These are phyloP conservation scores for Tylopilus felleus DNA, from an alignment of 768 basidiomycete species.

Conservation along the genomic window DNA sequence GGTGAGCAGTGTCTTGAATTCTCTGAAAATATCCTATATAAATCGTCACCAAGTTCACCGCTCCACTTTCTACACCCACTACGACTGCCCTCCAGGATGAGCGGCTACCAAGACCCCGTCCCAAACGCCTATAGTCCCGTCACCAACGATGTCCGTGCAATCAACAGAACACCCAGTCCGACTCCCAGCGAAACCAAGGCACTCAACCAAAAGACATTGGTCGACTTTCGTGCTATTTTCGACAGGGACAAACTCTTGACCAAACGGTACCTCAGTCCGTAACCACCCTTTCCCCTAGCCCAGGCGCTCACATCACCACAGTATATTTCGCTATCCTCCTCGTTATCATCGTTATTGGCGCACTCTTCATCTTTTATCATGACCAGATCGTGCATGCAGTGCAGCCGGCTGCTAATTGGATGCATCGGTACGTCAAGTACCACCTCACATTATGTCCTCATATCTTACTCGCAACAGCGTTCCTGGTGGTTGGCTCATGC, in stretches of 20 bases:
- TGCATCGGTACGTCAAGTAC: constrained; percentile 37
- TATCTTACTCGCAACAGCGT: constrained; percentile 35
- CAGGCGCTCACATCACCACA: constrained; percentile 5
- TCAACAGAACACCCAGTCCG: constrained; percentile 54
- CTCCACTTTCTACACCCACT: no score
- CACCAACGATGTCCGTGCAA: constrained; percentile 13
- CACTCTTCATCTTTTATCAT: constrained; percentile 61
- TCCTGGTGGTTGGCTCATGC: constrained; percentile 67
- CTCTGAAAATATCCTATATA: no score
- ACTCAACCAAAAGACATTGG: constrained; percentile 37
- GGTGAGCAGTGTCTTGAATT: no score
- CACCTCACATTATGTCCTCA: neutral
- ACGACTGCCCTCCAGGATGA: constrained; percentile 11
- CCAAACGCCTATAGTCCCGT: constrained; percentile 8
- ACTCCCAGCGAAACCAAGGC: constrained; percentile 57
- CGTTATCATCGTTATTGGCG: constrained; percentile 46
- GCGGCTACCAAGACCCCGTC: constrained; percentile 10
- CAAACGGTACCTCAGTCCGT: constrained; percentile 55
- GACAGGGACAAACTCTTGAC: constrained; percentile 52
- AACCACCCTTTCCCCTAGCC: no score
- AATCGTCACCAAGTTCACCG: no score
- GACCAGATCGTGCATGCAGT: constrained; percentile 51
- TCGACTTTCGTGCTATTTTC: constrained; percentile 44
- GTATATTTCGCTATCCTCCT: constrained; percentile 50
- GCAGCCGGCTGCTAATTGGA: constrained; percentile 44